Evolutionary conservation across 1,284 basidiomycete species (phyloP), one percentile per base, ranked within the genome.

Genomic region (Cryptococcus sp.): DNA sequence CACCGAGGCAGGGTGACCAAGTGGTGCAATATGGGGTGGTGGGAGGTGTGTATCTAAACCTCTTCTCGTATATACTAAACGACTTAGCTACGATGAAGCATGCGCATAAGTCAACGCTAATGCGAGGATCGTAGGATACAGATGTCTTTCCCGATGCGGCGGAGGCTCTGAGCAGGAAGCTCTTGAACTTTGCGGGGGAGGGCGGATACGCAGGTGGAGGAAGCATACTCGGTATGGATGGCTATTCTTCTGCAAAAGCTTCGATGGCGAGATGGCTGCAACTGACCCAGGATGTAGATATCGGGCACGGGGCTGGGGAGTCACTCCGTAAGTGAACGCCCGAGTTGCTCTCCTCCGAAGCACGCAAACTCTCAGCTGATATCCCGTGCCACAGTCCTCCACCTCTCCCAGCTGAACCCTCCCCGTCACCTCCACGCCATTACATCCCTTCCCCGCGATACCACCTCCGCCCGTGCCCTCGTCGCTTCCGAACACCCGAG

Each of bases 251-350:
- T 21, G n/a, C n/a, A n/a, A n/a, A n/a, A n/a, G 33, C 11, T 5
- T 8, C 45, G n/a, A n/a, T n/a, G n/a, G n/a, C n/a, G n/a, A n/a
- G n/a, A n/a, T n/a, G n/a, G n/a, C 33, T 49, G 50, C 28, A 33
- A 5, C 28, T 33, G n/a, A 20, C 20, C 0, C 5, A 15, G 18
- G 35, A 39, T 44, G 21, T 37, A 85, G 85, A 89, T 70, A 83
- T 88, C 24, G 87, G 86, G 9, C 83, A 87, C 70, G 87, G 86
- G 23, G 83, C 82, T 24, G 87, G 87, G 43, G 86, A 87, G 71
- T 87, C 86, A 0, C 77, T 88, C 9, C 68, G 87, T 53, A 28
- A 53, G 67, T 57, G 28, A 33, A 9, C 28, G 28, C 28, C 60
- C 82, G 2, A 18, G n/a, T n/a, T n/a, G n/a, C n/a, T 49, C 13